Evolutionary conservation across 352 stramenopile genomes (phyloP).

Genomic region (Saprolegnia parasitica): DNA sequence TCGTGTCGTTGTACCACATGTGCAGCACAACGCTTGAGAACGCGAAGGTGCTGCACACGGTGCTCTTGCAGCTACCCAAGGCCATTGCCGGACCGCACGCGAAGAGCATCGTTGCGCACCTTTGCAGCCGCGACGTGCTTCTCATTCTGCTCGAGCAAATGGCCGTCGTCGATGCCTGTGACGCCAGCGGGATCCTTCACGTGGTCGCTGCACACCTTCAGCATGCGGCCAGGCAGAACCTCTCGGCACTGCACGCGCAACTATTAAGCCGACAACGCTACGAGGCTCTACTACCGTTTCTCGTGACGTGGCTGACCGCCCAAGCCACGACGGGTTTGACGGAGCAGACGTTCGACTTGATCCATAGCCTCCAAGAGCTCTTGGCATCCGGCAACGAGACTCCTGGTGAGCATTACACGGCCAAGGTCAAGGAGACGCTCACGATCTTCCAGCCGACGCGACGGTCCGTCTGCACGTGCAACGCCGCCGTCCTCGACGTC

Average conservation of each 20-base stretch:
- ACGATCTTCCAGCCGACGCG: constrained; percentile 2
- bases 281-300: neutral
- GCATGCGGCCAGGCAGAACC: neutral
- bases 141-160: constrained; percentile 12
- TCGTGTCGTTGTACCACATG: neutral
- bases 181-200: constrained; percentile 1
- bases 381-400: neutral
- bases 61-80: neutral
- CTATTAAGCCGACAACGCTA: neutral
- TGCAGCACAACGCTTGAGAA: neutral
- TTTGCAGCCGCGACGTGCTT: neutral
- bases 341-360: neutral
- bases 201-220: neutral
- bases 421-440: constrained; percentile 7
- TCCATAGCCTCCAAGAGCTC: constrained; percentile 8
- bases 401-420: neutral
- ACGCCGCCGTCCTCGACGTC: neutral
- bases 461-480: neutral
- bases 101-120: neutral
- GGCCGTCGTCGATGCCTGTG: neutral
- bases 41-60: neutral
- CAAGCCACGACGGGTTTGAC: neutral
- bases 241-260: neutral
- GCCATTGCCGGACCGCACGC: neutral
- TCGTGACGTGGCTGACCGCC: neutral